phyloP scores from a whole-genome alignment of 2,329 filamentous ascomycete species.

The Colletotrichum ledebouriae region DNA sequence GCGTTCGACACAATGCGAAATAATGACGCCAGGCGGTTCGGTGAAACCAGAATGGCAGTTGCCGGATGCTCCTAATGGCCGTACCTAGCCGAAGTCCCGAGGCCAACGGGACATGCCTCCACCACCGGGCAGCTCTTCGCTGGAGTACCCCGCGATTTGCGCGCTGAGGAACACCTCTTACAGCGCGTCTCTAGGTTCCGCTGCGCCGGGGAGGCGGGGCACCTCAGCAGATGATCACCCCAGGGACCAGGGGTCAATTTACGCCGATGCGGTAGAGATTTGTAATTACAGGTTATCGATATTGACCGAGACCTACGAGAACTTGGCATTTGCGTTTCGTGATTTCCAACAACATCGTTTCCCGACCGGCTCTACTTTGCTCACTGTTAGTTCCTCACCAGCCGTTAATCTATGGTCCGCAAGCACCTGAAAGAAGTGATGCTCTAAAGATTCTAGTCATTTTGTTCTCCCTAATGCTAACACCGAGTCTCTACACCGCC shows the following conservation, averaged over 20 bases:
- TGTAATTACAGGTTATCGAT: no score
- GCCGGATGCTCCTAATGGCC: slow-evolving; percentile 32
- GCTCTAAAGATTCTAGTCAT: slow-evolving; percentile 23
- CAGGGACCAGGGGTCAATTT: slow-evolving; percentile 34
- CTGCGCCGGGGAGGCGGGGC: slow-evolving; percentile 34
- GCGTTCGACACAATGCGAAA: slow-evolving; percentile 23
- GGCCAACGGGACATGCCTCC: slow-evolving; percentile 3
- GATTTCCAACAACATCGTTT: not conserved
- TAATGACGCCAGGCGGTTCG: slow-evolving; percentile 24
- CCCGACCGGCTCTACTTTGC: slow-evolving; percentile 1
- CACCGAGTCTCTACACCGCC: slow-evolving; percentile 75
- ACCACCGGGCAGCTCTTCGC: not conserved
- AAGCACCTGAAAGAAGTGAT: slow-evolving; percentile 29
- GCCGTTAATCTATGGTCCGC: slow-evolving; percentile 14
- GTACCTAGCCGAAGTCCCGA: slow-evolving; percentile 41
- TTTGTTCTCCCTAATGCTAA: slow-evolving; percentile 47
- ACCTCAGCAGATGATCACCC: slow-evolving; percentile 12
- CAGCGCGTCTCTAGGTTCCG: slow-evolving; percentile 36
- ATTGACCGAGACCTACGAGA: not conserved
- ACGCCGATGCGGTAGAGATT: slow-evolving; percentile 11
- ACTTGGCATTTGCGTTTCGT: not conserved
- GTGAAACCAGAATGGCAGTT: slow-evolving; percentile 31
- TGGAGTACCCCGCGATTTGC: slow-evolving; percentile 39
- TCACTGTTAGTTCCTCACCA: slow-evolving; percentile 26
- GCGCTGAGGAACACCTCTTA: slow-evolving; percentile 22